These are phyloP conservation scores for Athelia sp. DNA, from an alignment of 1,284 basidiomycete genomes.

Conservation along the genomic window DNA sequence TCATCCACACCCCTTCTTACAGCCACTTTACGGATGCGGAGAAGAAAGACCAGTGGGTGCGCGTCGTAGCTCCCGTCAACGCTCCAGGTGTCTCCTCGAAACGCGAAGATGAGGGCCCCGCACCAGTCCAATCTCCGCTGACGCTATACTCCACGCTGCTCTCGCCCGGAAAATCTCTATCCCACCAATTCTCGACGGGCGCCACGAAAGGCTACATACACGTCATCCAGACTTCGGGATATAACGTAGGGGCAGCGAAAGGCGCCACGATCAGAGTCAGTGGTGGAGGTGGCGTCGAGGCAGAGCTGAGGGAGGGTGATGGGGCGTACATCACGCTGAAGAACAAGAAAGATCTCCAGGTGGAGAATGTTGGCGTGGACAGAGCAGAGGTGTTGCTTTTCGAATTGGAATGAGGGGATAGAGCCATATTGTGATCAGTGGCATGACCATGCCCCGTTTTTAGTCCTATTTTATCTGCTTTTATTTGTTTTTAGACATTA, in stretches of 20 bases:
- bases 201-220: constrained; percentile 59
- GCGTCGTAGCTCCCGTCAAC: constrained; percentile 67
- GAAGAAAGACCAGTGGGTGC: constrained; percentile 67
- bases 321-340: constrained; percentile 50
- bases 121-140: constrained; percentile 64
- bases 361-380: constrained; percentile 56
- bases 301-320: constrained; percentile 57
- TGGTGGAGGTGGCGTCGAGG: constrained; percentile 34
- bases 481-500: no score
- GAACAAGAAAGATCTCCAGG: constrained; percentile 37
- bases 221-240: constrained; percentile 73
- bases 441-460: no score
- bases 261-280: constrained; percentile 47
- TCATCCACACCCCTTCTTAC: not conserved
- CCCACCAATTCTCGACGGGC: constrained; percentile 38
- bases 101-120: constrained; percentile 68
- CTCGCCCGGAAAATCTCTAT: constrained; percentile 45
- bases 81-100: constrained; percentile 48
- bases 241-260: constrained; percentile 46
- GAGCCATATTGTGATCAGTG: no score
- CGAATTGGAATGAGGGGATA: constrained; percentile 67
- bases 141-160: constrained; percentile 69
- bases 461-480: no score
- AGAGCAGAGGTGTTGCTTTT: constrained; percentile 70
- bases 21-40: constrained; percentile 79